These are phyloP conservation scores for Ustilago trichophora DNA, from an alignment of 1,284 basidiomycete genomes.

Conservation along the genomic window DNA sequence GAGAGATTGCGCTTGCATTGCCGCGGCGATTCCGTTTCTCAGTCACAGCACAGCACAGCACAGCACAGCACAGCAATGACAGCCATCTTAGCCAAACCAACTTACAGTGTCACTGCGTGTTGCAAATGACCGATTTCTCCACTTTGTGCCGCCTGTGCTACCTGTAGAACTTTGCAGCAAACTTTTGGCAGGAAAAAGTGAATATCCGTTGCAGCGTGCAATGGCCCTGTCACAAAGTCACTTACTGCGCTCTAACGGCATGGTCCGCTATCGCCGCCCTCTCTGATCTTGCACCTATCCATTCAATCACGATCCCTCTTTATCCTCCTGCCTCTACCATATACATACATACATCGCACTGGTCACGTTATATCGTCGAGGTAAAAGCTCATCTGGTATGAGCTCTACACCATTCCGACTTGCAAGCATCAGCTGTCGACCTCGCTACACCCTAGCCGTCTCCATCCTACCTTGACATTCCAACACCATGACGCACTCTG, in stretches of 20 bases:
- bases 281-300: too few relatives aligned
- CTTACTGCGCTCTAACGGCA: too few relatives aligned
- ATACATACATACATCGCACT: too few relatives aligned
- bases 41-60: neutral
- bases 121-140: constrained; percentile 19
- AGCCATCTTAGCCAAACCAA: too few relatives aligned
- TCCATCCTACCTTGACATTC: neutral
- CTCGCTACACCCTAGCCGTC: neutral
- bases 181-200: neutral
- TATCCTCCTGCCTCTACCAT: neutral
- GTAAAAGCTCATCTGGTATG: constrained; percentile 20
- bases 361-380: too few relatives aligned
- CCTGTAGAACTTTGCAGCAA: too few relatives aligned
- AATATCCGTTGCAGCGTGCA: too few relatives aligned
- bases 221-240: too few relatives aligned
- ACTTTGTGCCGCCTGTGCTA: constrained; percentile 15
- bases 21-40: constrained; percentile 12
- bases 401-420: neutral
- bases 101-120: too few relatives aligned
- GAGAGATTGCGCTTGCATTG: neutral
- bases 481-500: constrained; percentile 7
- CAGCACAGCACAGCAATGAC: neutral
- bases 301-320: neutral
- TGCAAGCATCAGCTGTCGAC: neutral
- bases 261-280: constrained; percentile 6